Evolutionary conservation across 306 rosid species (phyloP).

Genomic region (Hippophae tibetana): DNA sequence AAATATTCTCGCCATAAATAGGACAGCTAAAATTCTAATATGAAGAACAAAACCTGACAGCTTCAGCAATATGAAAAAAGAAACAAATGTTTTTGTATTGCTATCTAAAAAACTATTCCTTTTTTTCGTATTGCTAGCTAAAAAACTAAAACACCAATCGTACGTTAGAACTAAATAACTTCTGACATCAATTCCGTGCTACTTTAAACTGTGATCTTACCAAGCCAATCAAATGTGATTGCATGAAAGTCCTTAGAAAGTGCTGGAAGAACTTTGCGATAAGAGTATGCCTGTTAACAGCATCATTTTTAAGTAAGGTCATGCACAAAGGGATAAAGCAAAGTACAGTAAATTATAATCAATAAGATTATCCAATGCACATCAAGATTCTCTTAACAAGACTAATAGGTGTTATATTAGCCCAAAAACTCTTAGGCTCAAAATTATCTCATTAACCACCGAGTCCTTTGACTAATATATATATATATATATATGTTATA

Average conservation of each 20-base stretch:
- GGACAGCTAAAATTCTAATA: not conserved
- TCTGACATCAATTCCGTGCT: conserved; percentile 3
- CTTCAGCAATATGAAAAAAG: not conserved
- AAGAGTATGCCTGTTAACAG: conserved; percentile 69
- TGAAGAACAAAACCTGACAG: conserved; percentile 2
- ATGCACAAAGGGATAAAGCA: not conserved
- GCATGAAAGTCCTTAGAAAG: conserved; percentile 54
- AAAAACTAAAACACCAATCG: no score
- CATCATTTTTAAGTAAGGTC: conserved; percentile 8
- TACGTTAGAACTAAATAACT: not conserved
- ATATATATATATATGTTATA: no score
- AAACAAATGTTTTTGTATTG: no score
- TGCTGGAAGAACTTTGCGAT: conserved; percentile 72
- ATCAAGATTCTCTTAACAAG: not conserved
- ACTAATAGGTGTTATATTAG: not conserved
- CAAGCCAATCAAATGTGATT: conserved; percentile 86
- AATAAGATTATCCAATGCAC: not conserved
- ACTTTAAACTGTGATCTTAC: conserved; percentile 30
- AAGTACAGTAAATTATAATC: not conserved
- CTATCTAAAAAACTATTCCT: no score
- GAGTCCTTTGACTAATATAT: no score
- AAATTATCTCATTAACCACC: no score
- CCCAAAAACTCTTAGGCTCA: no score
- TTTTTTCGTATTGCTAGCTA: no score
- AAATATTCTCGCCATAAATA: conserved; percentile 3